phyloP scores from a whole-genome alignment of 2,329 filamentous ascomycete species.

The Monilinia vaccinii-corymbosi region DNA sequence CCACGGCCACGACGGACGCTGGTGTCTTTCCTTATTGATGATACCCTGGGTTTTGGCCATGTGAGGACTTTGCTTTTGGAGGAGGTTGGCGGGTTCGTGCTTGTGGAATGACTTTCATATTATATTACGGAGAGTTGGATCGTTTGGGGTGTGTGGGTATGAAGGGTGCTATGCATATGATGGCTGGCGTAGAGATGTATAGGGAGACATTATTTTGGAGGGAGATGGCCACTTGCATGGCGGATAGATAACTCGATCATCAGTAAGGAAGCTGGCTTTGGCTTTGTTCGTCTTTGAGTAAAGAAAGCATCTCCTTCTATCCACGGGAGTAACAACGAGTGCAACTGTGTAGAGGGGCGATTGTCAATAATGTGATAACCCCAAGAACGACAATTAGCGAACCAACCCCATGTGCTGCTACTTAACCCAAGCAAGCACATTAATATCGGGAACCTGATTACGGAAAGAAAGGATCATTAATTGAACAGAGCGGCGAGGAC shows the following conservation, averaged over 20 bases:
- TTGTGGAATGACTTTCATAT: neutral
- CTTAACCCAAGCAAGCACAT: too few species aligned
- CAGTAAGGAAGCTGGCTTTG: neutral
- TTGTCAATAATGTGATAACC: too few species aligned
- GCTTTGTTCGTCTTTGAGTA: neutral
- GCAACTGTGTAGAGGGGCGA: neutral
- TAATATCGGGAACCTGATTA: too few species aligned
- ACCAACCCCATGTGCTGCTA: too few species aligned
- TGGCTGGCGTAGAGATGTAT: neutral
- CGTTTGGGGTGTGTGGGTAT: neutral
- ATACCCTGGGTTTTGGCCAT: neutral
- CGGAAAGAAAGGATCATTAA: constrained; percentile 5
- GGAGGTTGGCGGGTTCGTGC: neutral
- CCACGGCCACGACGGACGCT: neutral
- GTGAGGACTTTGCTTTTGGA: neutral
- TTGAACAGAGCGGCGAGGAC: constrained; percentile 5
- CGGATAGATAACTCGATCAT: neutral
- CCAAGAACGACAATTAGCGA: too few species aligned
- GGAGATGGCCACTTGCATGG: too few species aligned
- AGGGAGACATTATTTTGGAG: too few species aligned
- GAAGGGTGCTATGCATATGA: neutral
- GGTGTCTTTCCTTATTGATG: neutral
- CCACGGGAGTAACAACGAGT: neutral
- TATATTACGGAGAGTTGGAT: neutral
- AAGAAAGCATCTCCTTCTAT: neutral